phyloP scores from a whole-genome alignment of 768 basidiomycete genomes.

The Pleurotus salmoneostramineus region DNA sequence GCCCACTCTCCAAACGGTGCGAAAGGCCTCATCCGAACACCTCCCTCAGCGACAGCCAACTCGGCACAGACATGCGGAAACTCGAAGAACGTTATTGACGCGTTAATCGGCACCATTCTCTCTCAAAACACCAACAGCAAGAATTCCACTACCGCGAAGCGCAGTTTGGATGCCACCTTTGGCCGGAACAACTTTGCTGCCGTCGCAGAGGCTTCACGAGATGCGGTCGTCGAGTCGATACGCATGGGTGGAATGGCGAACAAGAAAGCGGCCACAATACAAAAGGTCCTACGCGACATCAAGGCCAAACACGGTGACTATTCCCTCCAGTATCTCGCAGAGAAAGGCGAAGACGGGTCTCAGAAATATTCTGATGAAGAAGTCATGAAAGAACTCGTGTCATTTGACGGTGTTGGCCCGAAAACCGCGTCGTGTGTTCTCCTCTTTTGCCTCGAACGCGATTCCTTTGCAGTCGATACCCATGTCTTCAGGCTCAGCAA shows the following conservation, averaged over 20 bases:
- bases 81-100: conserved; percentile 51
- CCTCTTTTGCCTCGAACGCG: conserved; percentile 55
- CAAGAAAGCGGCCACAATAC: conserved; percentile 54
- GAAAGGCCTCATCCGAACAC: conserved; percentile 22
- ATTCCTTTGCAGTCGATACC: conserved; percentile 63
- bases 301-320: conserved; percentile 45
- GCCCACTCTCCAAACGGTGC: conserved; percentile 23
- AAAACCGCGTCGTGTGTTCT: conserved; percentile 64
- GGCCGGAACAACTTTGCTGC: conserved; percentile 47
- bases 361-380: conserved; percentile 34
- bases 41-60: conserved; percentile 19
- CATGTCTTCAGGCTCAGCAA: conserved; percentile 54
- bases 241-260: conserved; percentile 54
- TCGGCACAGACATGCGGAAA: conserved; percentile 42
- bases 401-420: conserved; percentile 56
- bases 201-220: conserved; percentile 39
- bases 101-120: conserved; percentile 55
- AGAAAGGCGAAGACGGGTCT: conserved; percentile 15
- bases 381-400: conserved; percentile 55
- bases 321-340: conserved; percentile 53
- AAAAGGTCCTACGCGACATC: conserved; percentile 39
- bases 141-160: conserved; percentile 50
- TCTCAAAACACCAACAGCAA: conserved; percentile 54
- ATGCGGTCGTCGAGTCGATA: conserved; percentile 45
- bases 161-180: conserved; percentile 40